Evolutionary conservation across 2,329 filamentous ascomycete species (phyloP), one percentile per base, ranked within the genome.

Genomic region (Colletotrichum scovillei): DNA sequence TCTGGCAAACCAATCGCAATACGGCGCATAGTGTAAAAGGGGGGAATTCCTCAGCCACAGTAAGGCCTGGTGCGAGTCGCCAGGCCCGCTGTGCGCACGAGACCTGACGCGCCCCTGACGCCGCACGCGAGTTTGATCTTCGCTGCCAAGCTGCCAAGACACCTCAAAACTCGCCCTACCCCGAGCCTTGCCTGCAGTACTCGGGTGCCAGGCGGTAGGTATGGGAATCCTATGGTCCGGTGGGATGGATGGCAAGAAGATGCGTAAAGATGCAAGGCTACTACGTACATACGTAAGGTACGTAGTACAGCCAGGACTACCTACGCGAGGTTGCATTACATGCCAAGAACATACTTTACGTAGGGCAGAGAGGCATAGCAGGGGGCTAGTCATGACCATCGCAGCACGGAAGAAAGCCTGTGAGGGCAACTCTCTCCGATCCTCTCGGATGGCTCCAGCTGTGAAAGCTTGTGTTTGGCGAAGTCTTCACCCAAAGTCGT

Each of bases 121-220:
- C 70, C 56, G 32, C 70, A 70, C 49, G 67, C 71, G 60, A 60
- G 71, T 73, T 73, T 73, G 67, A 73, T 73, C 56, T 73, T 1
- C 56, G 14, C 67, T 57, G 67, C 62, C 71, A 73, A 73, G 70
- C 46, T 57, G 69, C 63, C 69, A 60, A 72, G 67, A 62, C 46
- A 67, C 57, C 57, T 14, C 42, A 30, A 52, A 65, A 35, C 16
- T n/a, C 55, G 42, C 22, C 53, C 30, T 69, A 22, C 12, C 30
- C 53, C 32, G 26, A 38, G 64, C 64, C 52, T 46, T 32, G 57
- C 52, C 30, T 52, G 2, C 30, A 32, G 30, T 32, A 16, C 14
- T n/a, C n/a, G 4, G 28, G 28, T 49, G 42, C n/a, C 16, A 22
- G 12, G 19, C 19, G 14, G 38, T 42, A 26, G 14, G 38, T 28